Evolutionary conservation across 129 eudicot genomes (phyloP).

Genomic region (Flaveria linearis): DNA sequence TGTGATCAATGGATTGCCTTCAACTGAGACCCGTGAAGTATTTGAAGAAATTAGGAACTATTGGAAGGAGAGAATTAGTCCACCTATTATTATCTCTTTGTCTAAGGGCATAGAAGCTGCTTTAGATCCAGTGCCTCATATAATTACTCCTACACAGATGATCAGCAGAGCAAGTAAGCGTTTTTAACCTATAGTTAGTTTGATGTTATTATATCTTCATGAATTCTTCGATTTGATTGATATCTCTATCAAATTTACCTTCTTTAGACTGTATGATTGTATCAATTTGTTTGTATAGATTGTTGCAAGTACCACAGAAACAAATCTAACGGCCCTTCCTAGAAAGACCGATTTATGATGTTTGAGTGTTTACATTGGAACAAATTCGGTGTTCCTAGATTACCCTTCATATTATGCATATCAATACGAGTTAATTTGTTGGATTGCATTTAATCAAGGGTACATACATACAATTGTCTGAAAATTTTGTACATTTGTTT

Average conservation of each 20-base stretch:
- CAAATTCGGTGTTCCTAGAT: not conserved
- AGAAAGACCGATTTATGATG: not conserved
- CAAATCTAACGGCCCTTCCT: not conserved
- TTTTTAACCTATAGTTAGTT: not conserved
- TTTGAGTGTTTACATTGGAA: not conserved
- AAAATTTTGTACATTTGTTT: not conserved
- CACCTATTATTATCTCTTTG: slow-evolving; percentile 74
- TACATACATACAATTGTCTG: not conserved
- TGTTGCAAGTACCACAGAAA: not conserved
- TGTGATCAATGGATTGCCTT: slow-evolving; percentile 64
- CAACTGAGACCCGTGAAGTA: slow-evolving; percentile 61
- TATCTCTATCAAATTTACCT: slow-evolving; percentile 9
- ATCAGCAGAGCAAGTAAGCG: slow-evolving; percentile 77
- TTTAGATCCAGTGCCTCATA: slow-evolving; percentile 71
- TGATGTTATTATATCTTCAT: not conserved
- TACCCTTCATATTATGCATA: not conserved
- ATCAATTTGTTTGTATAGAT: not conserved
- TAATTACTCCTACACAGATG: slow-evolving; percentile 91
- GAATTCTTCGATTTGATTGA: not conserved
- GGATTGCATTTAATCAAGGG: not conserved
- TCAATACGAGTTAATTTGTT: not conserved
- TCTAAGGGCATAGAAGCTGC: slow-evolving; percentile 97
- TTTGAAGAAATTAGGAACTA: slow-evolving; percentile 74
- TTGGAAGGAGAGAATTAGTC: slow-evolving; percentile 79
- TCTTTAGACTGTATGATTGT: slow-evolving; percentile 1